Base-by-base conservation (phyloP, 768 basidiomycete genomes). In the Mycena galericulata region DNA sequence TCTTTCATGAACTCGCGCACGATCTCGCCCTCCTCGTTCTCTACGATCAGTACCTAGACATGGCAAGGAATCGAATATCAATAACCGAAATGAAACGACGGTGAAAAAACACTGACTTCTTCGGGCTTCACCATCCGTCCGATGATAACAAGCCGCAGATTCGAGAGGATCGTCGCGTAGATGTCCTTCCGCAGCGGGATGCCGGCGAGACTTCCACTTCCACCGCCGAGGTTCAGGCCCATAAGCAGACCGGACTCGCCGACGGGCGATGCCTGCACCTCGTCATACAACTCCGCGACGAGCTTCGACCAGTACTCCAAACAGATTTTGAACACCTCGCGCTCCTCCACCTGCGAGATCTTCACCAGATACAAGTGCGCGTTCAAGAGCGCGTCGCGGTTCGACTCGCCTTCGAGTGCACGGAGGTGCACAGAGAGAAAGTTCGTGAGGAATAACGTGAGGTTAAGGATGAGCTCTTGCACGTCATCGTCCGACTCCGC, bases 41-140 rank as follows among this genome's bases (percentile, higher is more conserved):
- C 98, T 29, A 98, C 98, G 72, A 99, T 96, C 54, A 99, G 85
- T 8, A 99, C 97, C 96, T 98, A 24, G 12, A 18, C 32, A 27
- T 7, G 3, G 2, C 27, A 34, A 45, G 24, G 34, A 30, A 49
- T 51, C 18, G n/a, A 18, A 3, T 32, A 49, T 7, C 14, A 67
- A 27, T 32, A 30, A 41, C 41, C 40, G 34, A 36, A 17, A 22
- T 43, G 17, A 47, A 11, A 34, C 38, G 17, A 41, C 30, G 67
- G 50, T 15, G 38, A 46, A 12, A 58, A 71, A 63, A 18, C 32
- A 78, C 87, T 40, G 67, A 95, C 97, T 88, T 99, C 98, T 79
- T 99, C 98, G 3, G 98, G 98, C 79, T 99, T 99, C 69, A 98
- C 98, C 98, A 99, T 99, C 74, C 94, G 88, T 80, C 97, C 97